A percentile compares a stretch with the other conserved stretches of the same genome.
Conservation (phyloP, 1,284 basidiomycete species). For the Porogramme epimiltina region DNA sequence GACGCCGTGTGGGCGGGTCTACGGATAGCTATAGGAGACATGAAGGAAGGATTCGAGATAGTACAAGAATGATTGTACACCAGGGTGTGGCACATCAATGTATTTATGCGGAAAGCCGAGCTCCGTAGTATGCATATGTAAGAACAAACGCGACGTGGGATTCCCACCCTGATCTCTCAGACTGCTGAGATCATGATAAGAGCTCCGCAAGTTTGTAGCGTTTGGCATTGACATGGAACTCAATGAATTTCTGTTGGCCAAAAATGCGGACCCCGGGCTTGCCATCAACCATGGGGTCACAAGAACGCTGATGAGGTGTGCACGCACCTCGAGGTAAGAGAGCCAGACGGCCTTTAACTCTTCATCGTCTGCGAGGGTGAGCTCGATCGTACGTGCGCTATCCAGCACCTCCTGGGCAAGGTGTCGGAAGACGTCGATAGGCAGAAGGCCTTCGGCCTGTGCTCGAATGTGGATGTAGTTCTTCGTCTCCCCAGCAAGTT, state of each 20-base stretch:
- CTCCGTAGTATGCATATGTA: too few species aligned
- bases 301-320: background rate
- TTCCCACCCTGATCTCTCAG: too few species aligned
- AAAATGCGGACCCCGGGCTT: background rate
- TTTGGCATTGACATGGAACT: slow-evolving; percentile 15
- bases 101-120: too few species aligned
- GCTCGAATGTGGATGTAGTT: slow-evolving; percentile 18
- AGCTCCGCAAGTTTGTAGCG: slow-evolving; percentile 12
- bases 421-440: slow-evolving; percentile 1
- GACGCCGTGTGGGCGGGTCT: slow-evolving; percentile 84
- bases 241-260: slow-evolving; percentile 5
- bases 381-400: background rate
- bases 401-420: slow-evolving; percentile 10
- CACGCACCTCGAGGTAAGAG: slow-evolving; percentile 11
- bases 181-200: background rate
- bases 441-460: slow-evolving; percentile 4
- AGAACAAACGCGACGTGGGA: too few species aligned
- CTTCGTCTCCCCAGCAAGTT: slow-evolving; percentile 9
- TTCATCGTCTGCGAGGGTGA: slow-evolving; percentile 3
- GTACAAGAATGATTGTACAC: slow-evolving; percentile 51
- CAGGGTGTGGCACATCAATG: too few species aligned
- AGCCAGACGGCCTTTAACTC: slow-evolving; percentile 9
- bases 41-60: slow-evolving; percentile 53
- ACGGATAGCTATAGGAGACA: slow-evolving; percentile 64
- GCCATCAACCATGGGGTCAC: background rate